Evolutionary conservation across 306 rosid genomes (phyloP).

Genomic region (Clitoria ternatea): DNA sequence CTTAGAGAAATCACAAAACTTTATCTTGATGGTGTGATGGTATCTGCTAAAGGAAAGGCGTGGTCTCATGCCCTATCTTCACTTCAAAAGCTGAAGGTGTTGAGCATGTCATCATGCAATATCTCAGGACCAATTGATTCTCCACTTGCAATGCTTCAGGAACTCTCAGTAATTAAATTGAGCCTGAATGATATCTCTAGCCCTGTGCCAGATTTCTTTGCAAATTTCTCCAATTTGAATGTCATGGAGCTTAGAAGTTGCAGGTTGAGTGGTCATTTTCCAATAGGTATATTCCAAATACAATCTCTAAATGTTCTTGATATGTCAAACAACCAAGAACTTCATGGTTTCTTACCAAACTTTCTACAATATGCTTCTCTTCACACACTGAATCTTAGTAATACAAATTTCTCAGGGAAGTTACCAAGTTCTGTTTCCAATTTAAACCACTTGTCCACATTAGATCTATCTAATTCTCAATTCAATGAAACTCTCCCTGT

Average conservation of each 20-base stretch:
- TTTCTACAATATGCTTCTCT: conserved; percentile 20
- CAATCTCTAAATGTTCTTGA: conserved; percentile 16
- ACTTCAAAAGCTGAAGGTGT: not conserved
- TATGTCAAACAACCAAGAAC: not conserved
- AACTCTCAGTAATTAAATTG: not conserved
- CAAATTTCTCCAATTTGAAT: conserved; percentile 7
- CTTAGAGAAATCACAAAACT: conserved; percentile 29
- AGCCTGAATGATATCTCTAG: conserved; percentile 9
- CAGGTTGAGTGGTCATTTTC: not conserved
- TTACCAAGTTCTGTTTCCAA: conserved; percentile 2
- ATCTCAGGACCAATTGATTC: conserved; percentile 32
- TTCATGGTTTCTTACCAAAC: conserved; percentile 25
- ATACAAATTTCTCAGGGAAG: conserved; percentile 21
- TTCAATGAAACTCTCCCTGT: conserved; percentile 14
- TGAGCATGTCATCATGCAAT: conserved; percentile 28
- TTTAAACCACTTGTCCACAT: not conserved
- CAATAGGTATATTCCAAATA: conserved; percentile 12
- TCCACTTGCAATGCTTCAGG: not conserved
- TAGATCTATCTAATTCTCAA: conserved; percentile 13
- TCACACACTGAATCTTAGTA: not conserved
- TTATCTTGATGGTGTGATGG: conserved; percentile 33
- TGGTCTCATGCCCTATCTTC: conserved; percentile 35
- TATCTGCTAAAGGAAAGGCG: conserved; percentile 29
- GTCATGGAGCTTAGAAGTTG: not conserved
- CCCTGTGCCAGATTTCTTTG: conserved; percentile 15